A percentile compares a stretch with the other conserved stretches of the same genome.
These are phyloP conservation scores for Acer yangbiense DNA, from an alignment of 345 rosid genomes.

Conservation along the genomic window DNA sequence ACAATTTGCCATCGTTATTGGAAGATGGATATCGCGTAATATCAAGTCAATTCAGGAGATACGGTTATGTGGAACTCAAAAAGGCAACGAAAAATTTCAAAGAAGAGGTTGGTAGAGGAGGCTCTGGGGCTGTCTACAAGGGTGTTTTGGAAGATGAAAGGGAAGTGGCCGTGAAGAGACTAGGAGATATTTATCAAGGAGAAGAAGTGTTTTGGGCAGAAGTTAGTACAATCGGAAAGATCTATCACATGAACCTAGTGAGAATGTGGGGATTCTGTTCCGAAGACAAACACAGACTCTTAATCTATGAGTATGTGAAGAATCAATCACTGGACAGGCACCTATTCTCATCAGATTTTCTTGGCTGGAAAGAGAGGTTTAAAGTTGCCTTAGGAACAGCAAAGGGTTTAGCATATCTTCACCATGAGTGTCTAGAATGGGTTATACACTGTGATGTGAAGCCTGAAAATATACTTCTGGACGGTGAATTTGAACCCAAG, in stretches of 20 bases:
- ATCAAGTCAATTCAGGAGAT: constrained; percentile 36
- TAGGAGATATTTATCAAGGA: constrained; percentile 41
- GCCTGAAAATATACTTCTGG: constrained; percentile 61
- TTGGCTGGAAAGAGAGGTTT: constrained; percentile 54
- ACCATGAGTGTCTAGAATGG: constrained; percentile 60
- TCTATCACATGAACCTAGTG: constrained; percentile 61
- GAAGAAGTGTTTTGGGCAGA: constrained; percentile 58
- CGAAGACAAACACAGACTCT: constrained; percentile 40
- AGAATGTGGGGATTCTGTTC: constrained; percentile 57
- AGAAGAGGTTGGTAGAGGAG: constrained; percentile 52
- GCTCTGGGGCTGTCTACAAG: constrained; percentile 49
- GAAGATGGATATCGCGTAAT: constrained; percentile 32
- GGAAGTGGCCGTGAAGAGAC: constrained; percentile 52
- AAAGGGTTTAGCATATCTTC: constrained; percentile 58
- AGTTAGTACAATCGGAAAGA: constrained; percentile 49
- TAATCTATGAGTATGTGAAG: constrained; percentile 51
- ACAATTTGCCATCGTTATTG: neutral
- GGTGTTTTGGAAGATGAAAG: constrained; percentile 44
- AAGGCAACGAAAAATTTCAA: constrained; percentile 38
- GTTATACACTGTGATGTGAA: constrained; percentile 60
- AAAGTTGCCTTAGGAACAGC: constrained; percentile 60
- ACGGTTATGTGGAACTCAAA: constrained; percentile 38
- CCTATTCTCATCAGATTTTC: constrained; percentile 32
- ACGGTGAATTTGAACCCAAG: constrained; percentile 48
- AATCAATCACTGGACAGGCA: constrained; percentile 53